Evolutionary conservation across 768 basidiomycete genomes (phyloP).

Genomic region (Lepiota venenata): DNA sequence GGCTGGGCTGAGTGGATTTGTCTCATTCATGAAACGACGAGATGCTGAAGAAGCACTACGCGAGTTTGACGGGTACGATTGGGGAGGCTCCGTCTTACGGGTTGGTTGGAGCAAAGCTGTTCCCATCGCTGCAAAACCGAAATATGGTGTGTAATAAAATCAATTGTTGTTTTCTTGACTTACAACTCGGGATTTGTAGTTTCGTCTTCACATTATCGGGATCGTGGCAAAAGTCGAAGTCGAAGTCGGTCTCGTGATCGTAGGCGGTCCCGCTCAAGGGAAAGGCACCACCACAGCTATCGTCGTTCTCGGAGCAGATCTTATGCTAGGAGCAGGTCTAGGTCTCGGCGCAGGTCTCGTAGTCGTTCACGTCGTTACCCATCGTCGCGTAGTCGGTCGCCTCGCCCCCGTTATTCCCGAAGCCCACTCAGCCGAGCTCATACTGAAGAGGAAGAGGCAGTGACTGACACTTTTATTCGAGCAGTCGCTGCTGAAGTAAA

Average conservation of each 20-base stretch:
- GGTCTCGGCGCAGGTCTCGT: constrained; percentile 29
- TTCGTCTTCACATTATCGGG: constrained; percentile 14
- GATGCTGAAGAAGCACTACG: constrained; percentile 89
- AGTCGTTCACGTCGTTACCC: constrained; percentile 30
- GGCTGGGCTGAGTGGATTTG: constrained; percentile 89
- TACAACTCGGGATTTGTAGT: constrained; percentile 14
- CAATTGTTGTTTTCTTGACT: neutral
- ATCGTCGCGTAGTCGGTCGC: constrained; percentile 44
- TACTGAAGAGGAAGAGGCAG: constrained; percentile 59
- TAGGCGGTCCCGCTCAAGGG: constrained; percentile 37
- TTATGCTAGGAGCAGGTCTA: constrained; percentile 36
- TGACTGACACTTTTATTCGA: constrained; percentile 82
- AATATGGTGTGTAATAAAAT: constrained; percentile 59
- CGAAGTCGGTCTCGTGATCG: constrained; percentile 38
- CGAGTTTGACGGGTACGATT: constrained; percentile 90
- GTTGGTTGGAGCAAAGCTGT: constrained; percentile 99
- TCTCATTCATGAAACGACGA: constrained; percentile 91
- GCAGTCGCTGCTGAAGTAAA: constrained; percentile 85
- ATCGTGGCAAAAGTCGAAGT: constrained; percentile 26
- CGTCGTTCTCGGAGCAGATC: constrained; percentile 51
- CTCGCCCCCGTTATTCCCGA: constrained; percentile 42
- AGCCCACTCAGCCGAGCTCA: constrained; percentile 45
- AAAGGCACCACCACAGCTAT: constrained; percentile 33
- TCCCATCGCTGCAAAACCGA: constrained; percentile 71
- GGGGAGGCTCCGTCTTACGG: constrained; percentile 85